These are phyloP conservation scores for Phytophthora aleatoria DNA, from an alignment of 352 stramenopile genomes.

Conservation along the genomic window DNA sequence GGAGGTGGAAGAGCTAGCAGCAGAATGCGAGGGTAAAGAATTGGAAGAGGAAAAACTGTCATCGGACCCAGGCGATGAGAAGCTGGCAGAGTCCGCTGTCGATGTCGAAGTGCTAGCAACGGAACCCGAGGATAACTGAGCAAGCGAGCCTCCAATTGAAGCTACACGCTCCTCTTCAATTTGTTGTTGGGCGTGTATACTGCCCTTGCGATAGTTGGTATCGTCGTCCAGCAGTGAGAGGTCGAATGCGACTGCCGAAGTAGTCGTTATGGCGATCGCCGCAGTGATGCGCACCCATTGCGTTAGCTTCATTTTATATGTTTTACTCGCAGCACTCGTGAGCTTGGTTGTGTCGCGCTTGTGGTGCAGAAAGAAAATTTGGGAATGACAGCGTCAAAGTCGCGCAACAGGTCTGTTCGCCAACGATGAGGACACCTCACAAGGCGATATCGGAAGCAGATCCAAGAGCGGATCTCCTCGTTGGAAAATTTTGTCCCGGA, in stretches of 20 bases:
- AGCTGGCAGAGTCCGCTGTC: background rate
- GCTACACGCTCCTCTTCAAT: conserved; percentile 23
- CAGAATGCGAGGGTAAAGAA: background rate
- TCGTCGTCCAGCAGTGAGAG: conserved; percentile 28
- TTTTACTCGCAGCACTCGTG: background rate
- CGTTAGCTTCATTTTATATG: conserved; percentile 19
- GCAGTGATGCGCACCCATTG: conserved; percentile 17
- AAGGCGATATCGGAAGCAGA: conserved; percentile 7
- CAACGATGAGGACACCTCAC: background rate
- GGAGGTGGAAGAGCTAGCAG: conserved; percentile 1
- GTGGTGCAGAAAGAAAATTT: conserved; percentile 5
- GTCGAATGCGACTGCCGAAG: conserved; percentile 15
- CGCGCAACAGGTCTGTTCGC: conserved; percentile 1
- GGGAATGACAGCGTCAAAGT: conserved; percentile 17
- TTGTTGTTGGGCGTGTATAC: conserved; percentile 12
- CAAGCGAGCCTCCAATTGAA: conserved; percentile 2
- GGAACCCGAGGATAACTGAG: background rate
- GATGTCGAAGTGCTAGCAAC: background rate
- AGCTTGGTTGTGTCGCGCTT: conserved; percentile 7
- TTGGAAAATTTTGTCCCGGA: conserved; percentile 11
- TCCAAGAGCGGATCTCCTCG: conserved; percentile 16
- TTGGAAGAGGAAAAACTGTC: background rate
- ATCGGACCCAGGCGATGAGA: conserved; percentile 1
- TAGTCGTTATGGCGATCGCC: conserved; percentile 16
- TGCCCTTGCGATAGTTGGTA: conserved; percentile 9